These are phyloP conservation scores for Cordia subcordata DNA, from an alignment of 257 asterid species.

Conservation along the genomic window DNA sequence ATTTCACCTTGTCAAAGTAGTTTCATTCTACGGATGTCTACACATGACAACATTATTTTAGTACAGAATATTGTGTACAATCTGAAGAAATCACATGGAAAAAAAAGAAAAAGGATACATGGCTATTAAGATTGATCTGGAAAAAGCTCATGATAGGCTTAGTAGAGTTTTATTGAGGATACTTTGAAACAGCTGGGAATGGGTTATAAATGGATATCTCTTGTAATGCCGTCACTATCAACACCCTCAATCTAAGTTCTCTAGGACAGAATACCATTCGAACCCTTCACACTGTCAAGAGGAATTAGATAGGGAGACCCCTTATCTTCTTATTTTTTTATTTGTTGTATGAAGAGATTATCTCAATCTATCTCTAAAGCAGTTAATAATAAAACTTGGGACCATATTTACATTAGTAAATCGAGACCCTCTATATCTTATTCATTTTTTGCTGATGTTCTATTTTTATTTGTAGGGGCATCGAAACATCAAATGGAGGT, in stretches of 20 bases:
- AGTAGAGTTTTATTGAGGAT: not conserved
- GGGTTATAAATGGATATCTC: not conserved
- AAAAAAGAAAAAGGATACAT: not conserved
- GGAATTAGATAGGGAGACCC: not conserved
- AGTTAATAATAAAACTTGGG: too few species aligned
- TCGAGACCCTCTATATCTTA: not conserved
- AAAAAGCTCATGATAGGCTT: not conserved
- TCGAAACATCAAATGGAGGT: too few species aligned
- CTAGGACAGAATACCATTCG: not conserved
- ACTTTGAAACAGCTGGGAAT: not conserved
- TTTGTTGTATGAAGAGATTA: not conserved
- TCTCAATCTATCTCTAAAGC: not conserved
- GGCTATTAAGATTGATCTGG: not conserved
- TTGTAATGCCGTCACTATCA: not conserved
- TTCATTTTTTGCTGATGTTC: not conserved
- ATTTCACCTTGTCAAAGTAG: too few species aligned
- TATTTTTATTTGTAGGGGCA: not conserved
- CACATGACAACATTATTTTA: too few species aligned
- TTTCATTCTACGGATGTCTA: too few species aligned
- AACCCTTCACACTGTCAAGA: not conserved
- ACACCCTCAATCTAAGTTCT: too few species aligned
- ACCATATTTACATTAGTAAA: not conserved
- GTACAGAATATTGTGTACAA: too few species aligned
- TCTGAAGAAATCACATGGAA: too few species aligned
- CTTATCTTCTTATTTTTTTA: not conserved